phyloP scores from a whole-genome alignment of 192 early-diverging fungal species.

The Coemansia sp. region DNA sequence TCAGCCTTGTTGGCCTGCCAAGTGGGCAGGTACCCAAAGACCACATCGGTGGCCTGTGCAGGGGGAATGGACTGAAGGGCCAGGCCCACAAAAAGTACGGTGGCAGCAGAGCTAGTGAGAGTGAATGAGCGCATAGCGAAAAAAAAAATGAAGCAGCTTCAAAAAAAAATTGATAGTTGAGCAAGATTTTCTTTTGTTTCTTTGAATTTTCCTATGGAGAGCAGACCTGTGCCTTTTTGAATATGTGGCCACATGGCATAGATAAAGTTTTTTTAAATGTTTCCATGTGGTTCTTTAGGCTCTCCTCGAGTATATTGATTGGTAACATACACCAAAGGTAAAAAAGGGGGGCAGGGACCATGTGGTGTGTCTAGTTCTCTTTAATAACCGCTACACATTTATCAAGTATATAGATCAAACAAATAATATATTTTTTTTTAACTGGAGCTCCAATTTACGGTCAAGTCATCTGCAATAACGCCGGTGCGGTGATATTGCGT shows the following conservation, averaged over 20 bases:
- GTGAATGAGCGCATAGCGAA: not conserved
- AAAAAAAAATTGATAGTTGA: not conserved
- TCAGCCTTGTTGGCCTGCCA: conserved; percentile 43
- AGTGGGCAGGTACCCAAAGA: conserved; percentile 54
- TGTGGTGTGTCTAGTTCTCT: not conserved
- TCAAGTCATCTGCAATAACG: conserved; percentile 29
- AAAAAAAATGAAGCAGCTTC: no score
- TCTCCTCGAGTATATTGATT: not conserved
- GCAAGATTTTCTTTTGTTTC: not conserved
- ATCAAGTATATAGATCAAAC: no score
- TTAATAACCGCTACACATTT: not conserved
- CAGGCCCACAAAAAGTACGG: not conserved
- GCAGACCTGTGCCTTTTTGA: not conserved
- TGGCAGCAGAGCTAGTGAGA: not conserved
- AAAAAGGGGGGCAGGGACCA: not conserved
- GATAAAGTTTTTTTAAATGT: not conserved
- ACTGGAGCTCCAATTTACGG: conserved; percentile 9
- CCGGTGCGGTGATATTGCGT: conserved; percentile 56
- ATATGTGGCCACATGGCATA: not conserved
- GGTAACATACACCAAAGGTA: not conserved
- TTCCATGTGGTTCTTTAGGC: not conserved
- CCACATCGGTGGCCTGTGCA: conserved; percentile 12
- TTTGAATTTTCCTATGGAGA: not conserved
- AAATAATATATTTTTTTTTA: not conserved
- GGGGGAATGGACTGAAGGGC: not conserved